phyloP scores from a whole-genome alignment of 495 filamentous ascomycete species.

The Aspergillus coremiiformis region DNA sequence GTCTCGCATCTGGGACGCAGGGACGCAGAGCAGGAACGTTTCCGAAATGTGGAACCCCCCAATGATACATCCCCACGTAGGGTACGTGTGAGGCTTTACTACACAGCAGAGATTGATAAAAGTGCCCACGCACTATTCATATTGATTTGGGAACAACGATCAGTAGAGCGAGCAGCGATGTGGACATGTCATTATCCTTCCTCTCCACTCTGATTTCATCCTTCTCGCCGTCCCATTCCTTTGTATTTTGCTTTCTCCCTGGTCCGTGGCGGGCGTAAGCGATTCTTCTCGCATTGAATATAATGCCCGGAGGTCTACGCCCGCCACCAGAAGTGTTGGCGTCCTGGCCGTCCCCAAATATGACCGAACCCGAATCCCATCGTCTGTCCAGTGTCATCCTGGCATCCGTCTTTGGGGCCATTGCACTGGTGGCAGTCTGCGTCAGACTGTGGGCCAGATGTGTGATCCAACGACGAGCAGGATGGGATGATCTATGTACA shows the following conservation, averaged over 20 bases:
- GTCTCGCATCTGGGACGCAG: no score
- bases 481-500: conserved; percentile 3
- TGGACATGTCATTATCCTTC: neutral
- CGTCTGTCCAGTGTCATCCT: neutral
- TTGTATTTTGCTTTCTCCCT: neutral
- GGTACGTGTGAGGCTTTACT: no score
- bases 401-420: neutral
- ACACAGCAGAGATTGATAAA: neutral
- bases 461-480: conserved; percentile 2
- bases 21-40: no score
- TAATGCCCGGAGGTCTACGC: conserved; percentile 5
- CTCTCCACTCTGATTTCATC: neutral
- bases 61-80: no score
- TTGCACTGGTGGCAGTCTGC: neutral
- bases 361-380: conserved; percentile 6
- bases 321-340: conserved; percentile 5
- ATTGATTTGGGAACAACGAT: neutral
- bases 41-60: no score
- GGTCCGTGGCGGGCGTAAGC: neutral
- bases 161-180: no score
- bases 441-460: conserved; percentile 5
- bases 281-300: neutral
- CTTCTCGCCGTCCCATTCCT: neutral
- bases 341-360: conserved; percentile 6
- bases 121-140: neutral